phyloP scores from a whole-genome alignment of 768 basidiomycete genomes.

The Termitomyces sp. region DNA sequence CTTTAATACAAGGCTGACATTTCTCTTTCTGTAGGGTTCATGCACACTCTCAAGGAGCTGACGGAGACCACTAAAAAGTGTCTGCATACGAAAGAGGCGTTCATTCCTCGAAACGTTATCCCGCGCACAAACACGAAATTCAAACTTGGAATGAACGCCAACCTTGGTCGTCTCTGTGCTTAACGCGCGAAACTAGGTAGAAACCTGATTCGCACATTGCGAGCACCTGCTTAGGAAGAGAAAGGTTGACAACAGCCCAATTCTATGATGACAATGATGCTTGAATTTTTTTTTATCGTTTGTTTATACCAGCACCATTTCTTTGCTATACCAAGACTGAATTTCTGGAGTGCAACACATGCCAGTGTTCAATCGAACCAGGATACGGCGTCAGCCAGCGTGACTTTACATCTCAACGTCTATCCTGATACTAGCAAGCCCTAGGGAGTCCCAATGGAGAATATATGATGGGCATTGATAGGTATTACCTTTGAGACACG shows the following conservation, averaged over 20 bases:
- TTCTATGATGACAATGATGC: neutral
- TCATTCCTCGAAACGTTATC: neutral
- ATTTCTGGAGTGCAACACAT: neutral
- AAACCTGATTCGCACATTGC: neutral
- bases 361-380: constrained; percentile 15
- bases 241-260: neutral
- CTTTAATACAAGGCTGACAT: neutral
- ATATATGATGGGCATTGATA: neutral
- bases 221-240: neutral
- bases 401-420: constrained; percentile 3
- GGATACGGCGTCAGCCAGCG: constrained; percentile 16
- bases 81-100: neutral
- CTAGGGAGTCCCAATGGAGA: constrained; percentile 16
- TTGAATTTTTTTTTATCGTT: neutral
- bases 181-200: neutral
- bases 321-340: neutral
- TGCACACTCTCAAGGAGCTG: neutral
- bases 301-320: neutral
- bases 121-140: neutral
- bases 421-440: constrained; percentile 18
- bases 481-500: neutral
- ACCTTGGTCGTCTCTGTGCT: neutral
- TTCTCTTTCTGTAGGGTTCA: neutral
- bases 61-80: neutral
- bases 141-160: neutral